phyloP scores from a whole-genome alignment of 768 basidiomycete species.

The Trametes maxima region DNA sequence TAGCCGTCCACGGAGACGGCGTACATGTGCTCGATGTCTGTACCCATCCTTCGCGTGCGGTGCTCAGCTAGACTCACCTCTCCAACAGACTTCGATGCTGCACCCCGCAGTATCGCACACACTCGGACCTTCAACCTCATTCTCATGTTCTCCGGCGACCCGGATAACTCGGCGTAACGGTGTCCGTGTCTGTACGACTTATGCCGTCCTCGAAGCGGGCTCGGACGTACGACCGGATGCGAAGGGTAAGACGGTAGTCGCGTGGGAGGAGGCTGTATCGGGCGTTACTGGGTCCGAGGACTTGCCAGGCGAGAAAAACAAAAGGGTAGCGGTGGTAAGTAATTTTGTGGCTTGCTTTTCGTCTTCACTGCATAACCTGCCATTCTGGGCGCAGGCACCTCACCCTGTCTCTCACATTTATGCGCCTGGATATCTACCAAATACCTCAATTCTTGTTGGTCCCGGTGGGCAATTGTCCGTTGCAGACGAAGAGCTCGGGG shows the following conservation, averaged over 20 bases:
- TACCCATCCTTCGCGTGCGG: constrained; percentile 5
- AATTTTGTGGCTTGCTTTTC: neutral
- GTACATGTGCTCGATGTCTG: constrained; percentile 74
- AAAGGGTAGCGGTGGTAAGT: constrained; percentile 49
- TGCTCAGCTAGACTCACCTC: neutral
- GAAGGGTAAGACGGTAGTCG: constrained; percentile 56
- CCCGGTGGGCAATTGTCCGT: constrained; percentile 38
- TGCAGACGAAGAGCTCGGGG: constrained; percentile 32
- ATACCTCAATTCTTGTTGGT: constrained; percentile 38
- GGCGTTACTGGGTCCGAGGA: constrained; percentile 28
- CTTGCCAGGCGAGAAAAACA: constrained; percentile 37
- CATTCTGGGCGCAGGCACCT: constrained; percentile 41
- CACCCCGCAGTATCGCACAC: constrained; percentile 72
- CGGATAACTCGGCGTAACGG: constrained; percentile 37
- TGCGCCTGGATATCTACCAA: constrained; percentile 32
- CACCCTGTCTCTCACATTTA: constrained; percentile 44
- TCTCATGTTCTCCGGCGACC: constrained; percentile 61
- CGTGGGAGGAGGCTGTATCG: constrained; percentile 55
- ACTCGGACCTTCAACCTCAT: constrained; percentile 63
- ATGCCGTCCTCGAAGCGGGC: constrained; percentile 52
- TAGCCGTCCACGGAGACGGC: constrained; percentile 73
- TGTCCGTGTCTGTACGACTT: constrained; percentile 49
- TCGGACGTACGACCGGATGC: constrained; percentile 46
- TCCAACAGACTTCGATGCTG: constrained; percentile 56
- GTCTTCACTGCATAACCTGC: neutral